Conservation (phyloP, 352 stramenopile genomes). For the Elongisporangium undulatum region DNA sequence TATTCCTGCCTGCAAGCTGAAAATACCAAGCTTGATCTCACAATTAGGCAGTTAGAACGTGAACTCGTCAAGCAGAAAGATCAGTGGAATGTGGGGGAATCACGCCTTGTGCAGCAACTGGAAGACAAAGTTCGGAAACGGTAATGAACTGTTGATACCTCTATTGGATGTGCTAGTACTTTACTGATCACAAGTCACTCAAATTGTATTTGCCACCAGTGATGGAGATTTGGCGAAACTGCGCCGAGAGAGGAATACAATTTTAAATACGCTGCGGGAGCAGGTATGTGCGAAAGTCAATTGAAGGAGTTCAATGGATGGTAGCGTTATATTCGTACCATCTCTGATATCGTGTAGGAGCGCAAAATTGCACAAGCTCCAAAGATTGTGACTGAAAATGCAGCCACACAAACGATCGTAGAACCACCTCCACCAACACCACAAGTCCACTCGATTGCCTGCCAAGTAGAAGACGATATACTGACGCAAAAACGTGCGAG, state of each 20-base stretch:
- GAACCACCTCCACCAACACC: slow-evolving; percentile 2
- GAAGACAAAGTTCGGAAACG: slow-evolving; percentile 35
- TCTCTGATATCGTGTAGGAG: slow-evolving; percentile 14
- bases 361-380: slow-evolving; percentile 19
- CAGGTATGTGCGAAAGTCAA: slow-evolving; percentile 10
- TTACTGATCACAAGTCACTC: not conserved
- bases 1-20: slow-evolving; percentile 47
- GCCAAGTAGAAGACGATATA: slow-evolving; percentile 5
- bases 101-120: slow-evolving; percentile 32
- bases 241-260: slow-evolving; percentile 57
- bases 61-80: slow-evolving; percentile 55
- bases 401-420: slow-evolving; percentile 18
- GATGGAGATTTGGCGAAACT: slow-evolving; percentile 54
- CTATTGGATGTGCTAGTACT: not conserved
- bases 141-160: slow-evolving; percentile 10
- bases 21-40: slow-evolving; percentile 54
- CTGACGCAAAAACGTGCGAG: not conserved
- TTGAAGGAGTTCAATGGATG: not conserved
- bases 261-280: slow-evolving; percentile 53
- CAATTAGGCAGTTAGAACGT: slow-evolving; percentile 51
- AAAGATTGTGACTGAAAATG: slow-evolving; percentile 5
- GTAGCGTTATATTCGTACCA: too few relatives aligned
- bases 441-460: slow-evolving; percentile 8
- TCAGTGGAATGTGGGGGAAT: slow-evolving; percentile 31
- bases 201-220: slow-evolving; percentile 19